Conservation (phyloP, 2,329 filamentous ascomycete genomes). For the Hyphodiscus sp. region DNA sequence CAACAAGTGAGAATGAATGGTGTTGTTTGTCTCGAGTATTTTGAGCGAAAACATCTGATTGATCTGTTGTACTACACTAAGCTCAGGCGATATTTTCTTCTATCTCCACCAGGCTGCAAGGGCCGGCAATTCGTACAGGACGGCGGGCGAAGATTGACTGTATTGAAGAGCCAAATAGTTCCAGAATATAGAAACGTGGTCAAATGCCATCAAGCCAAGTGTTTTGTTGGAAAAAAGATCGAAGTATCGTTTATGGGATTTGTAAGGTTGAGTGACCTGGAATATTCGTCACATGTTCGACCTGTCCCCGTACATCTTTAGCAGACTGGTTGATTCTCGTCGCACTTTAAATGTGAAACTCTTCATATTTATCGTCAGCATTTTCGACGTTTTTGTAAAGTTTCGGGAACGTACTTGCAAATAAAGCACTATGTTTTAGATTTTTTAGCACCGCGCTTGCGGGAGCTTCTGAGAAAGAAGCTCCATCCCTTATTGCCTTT, state of each 20-base stretch:
- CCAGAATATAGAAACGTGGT: conserved; percentile 15
- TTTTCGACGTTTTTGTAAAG: background rate
- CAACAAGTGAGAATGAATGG: conserved; percentile 14
- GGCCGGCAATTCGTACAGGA: conserved; percentile 13
- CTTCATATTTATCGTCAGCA: background rate
- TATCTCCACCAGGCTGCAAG: conserved; percentile 2
- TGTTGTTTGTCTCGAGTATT: background rate
- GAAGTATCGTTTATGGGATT: conserved; percentile 7
- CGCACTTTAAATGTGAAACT: conserved; percentile 17
- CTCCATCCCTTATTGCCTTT: too few relatives aligned
- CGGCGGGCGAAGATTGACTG: conserved; percentile 9
- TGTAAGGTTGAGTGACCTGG: conserved; percentile 2
- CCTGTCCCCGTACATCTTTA: conserved; percentile 7
- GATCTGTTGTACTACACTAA: conserved; percentile 4
- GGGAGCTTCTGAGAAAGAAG: background rate
- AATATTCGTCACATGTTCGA: conserved; percentile 9
- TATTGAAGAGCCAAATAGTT: conserved; percentile 8
- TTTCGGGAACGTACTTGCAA: conserved; percentile 6
- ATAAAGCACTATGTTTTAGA: conserved; percentile 10
- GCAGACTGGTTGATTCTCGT: conserved; percentile 17
- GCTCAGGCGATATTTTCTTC: background rate
- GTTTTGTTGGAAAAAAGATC: conserved; percentile 11
- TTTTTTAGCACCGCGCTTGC: background rate
- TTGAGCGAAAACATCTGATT: conserved; percentile 6
- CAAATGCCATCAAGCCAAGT: conserved; percentile 6